Evolutionary conservation across 306 rosid genomes (phyloP).

Genomic region (Castanea sativa): DNA sequence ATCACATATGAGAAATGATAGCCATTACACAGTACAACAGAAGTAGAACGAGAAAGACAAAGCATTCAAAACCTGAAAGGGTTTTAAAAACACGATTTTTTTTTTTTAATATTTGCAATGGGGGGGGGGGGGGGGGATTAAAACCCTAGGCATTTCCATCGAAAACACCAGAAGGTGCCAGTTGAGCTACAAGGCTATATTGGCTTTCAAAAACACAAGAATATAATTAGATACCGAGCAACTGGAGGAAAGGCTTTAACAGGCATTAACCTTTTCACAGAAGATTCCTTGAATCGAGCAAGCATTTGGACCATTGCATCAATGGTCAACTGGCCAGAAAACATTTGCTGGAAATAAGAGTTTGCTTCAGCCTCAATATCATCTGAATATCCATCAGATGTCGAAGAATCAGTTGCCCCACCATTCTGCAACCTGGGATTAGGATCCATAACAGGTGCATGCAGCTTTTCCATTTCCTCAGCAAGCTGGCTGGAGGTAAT

Average conservation of each 20-base stretch:
- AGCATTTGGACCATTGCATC: slow-evolving; percentile 86
- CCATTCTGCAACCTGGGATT: slow-evolving; percentile 75
- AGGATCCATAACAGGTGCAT: slow-evolving; percentile 51
- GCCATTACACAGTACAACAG: neutral
- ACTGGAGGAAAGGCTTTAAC: slow-evolving; percentile 12
- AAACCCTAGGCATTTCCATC: no score
- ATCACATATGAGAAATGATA: neutral
- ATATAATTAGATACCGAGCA: neutral
- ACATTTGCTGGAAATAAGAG: slow-evolving; percentile 84
- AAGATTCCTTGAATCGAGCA: slow-evolving; percentile 77
- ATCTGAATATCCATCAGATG: slow-evolving; percentile 68
- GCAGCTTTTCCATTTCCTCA: slow-evolving; percentile 88
- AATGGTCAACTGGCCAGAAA: slow-evolving; percentile 73
- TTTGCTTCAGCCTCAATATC: slow-evolving; percentile 94
- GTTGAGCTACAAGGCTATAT: no score
- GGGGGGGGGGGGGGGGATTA: no score
- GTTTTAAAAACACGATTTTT: neutral
- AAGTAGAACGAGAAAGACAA: neutral
- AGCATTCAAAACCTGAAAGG: slow-evolving; percentile 1
- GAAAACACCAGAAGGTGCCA: no score
- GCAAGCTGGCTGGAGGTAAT: slow-evolving; percentile 53
- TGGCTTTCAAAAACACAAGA: neutral
- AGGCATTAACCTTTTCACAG: slow-evolving; percentile 61
- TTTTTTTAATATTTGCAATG: no score
- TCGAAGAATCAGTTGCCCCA: slow-evolving; percentile 59